Base-by-base conservation (phyloP, 1,284 basidiomycete species). In the Ceratobasidium sp. region DNA sequence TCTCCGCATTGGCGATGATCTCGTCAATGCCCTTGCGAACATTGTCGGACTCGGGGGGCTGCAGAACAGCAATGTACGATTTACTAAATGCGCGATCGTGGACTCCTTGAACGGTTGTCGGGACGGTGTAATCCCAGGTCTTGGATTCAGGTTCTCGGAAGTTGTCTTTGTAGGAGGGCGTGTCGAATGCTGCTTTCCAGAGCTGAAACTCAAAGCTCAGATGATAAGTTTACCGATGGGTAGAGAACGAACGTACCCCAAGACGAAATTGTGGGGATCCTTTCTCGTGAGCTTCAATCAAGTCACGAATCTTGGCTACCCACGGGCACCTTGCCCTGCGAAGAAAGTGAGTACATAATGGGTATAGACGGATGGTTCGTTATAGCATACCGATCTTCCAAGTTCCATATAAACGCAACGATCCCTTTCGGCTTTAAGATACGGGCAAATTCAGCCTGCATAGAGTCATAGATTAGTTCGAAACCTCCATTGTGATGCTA, bases 261-360 rank as follows among this genome's bases (percentile, higher is more conserved):
- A 90, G 86, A 57, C 91, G 90, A 83, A 90, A 94, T 78, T 94
- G 92, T 2, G 93, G 93, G 1, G 91, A 86, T 44, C 87, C 89
- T 27, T 80, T 77, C 80, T 94, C 92, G 76, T 91, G 85, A n/a
- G 73, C 79, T 79, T 94, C 92, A 76, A 89, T 87, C 51, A 85
- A 81, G 77, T 91, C 86, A 24, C 93, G 89, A 29, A 93, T 78
- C 79, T 90, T 85, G 5, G 87, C 90, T 54, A 93, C 90, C 93
- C 93, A 94, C 33, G 79, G 79, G 19, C 90, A 90, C 1, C 81
- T 81, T 29, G 89, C 86, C 75, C 92, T 92, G 77, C 56, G 22
- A 17, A 54, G 62, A 44, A 51, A 33, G 51, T 75, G n/a, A 62
- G 63, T 41, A 44, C 24, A 50, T 3, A 50, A 57, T n/a, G 24